phyloP scores from a whole-genome alignment of 2,329 filamentous ascomycete genomes.

The Microsporum canis region DNA sequence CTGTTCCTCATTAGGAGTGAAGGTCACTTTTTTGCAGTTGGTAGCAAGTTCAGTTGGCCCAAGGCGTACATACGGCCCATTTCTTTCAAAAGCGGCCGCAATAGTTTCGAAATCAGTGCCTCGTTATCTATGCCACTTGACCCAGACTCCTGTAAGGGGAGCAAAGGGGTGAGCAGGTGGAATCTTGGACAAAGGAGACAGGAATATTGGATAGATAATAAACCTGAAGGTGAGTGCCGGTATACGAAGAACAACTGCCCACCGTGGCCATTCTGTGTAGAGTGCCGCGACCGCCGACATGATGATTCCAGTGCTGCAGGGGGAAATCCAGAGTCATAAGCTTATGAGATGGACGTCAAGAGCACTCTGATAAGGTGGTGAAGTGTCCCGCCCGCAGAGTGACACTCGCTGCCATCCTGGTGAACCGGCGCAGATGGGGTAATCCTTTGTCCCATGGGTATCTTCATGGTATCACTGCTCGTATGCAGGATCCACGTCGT shows the following conservation, averaged over 20 bases:
- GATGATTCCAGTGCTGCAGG: not conserved
- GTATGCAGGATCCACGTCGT: too few species aligned
- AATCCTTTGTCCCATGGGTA: too few species aligned
- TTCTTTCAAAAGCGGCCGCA: conserved; percentile 3
- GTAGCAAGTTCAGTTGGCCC: conserved; percentile 6
- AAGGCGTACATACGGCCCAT: conserved; percentile 9
- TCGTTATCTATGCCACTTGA: conserved; percentile 9
- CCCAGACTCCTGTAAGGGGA: conserved; percentile 7
- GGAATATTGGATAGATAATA: not conserved
- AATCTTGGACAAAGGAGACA: conserved; percentile 9
- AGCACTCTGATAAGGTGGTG: too few species aligned
- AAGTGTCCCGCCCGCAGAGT: too few species aligned
- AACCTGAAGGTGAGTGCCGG: not conserved
- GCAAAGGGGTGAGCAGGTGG: conserved; percentile 7
- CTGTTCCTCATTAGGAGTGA: not conserved
- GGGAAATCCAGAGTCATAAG: too few species aligned
- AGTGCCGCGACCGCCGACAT: not conserved
- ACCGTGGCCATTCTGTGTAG: not conserved
- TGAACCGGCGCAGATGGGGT: too few species aligned
- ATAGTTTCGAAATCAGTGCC: conserved; percentile 8
- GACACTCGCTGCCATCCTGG: too few species aligned
- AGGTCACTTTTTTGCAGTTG: conserved; percentile 5
- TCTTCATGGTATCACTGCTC: too few species aligned
- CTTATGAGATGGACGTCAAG: too few species aligned
- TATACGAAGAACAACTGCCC: not conserved